Evolutionary conservation across 768 basidiomycete species (phyloP), one percentile per base, ranked within the genome.

Genomic region (Lyophyllum atratum): DNA sequence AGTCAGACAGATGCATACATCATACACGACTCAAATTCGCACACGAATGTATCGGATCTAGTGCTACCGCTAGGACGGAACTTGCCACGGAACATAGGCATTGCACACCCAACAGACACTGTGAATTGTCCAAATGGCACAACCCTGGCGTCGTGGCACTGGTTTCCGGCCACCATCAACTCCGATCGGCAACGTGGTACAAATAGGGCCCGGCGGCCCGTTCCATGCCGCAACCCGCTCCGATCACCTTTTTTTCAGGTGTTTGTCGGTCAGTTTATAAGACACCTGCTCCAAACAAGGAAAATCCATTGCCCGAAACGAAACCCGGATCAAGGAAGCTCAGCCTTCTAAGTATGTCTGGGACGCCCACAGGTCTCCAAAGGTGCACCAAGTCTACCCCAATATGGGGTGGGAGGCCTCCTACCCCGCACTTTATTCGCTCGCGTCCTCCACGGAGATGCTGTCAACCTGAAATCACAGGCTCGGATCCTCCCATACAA

Each of bases 61-160:
- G 12, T 10, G 12, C 9, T 29, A 54, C 17, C 39, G 10, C 15
- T 15, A 40, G 39, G 39, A 40, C 39, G 39, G 39, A 40, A 10
- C 39, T n/a, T 43, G 4, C 4, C 34, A 21, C 50, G 54, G 54
- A 55, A 39, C 52, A 50, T 45, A 48, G 17, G 26, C 40, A 31
- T 31, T 34, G 26, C 48, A 29, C 29, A 24, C 26, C 24, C 37
- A 31, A 31, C 11, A 6, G 6, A 15, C 37, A 19, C 39, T n/a
- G 4, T n/a, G n/a, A 15, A 19, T n/a, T 10, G 39, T 19, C 39
- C 39, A 40, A 40, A 15, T n/a, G 39, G 3, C 34, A 37, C 34
- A 3, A 11, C 29, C 29, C 29, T 6, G 5, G 34, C 14, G 9
- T 15, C 3, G 7, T 37, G 14, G 9, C 34, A 37, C 7, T 14